phyloP scores from a whole-genome alignment of 805 yeast species.

The Pichia manshurica region DNA sequence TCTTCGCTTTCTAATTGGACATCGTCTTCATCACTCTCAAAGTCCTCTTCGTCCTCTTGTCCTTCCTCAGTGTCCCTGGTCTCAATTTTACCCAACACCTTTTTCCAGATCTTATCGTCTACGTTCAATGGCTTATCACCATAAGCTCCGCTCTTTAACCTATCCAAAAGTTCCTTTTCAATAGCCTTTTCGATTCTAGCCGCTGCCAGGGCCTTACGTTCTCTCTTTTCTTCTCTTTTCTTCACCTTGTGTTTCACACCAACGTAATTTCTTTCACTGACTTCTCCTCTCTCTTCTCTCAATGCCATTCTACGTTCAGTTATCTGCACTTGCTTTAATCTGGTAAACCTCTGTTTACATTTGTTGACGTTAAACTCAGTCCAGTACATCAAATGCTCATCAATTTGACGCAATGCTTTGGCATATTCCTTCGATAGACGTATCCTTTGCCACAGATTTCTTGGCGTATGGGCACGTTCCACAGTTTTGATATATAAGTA shows the following conservation, averaged over 20 bases:
- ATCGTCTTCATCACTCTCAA: slow-evolving; percentile 65
- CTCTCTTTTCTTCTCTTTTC: slow-evolving; percentile 90
- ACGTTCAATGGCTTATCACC: slow-evolving; percentile 97
- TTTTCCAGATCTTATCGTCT: slow-evolving; percentile 93
- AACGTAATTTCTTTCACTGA: slow-evolving; percentile 76
- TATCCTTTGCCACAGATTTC: slow-evolving; percentile 91
- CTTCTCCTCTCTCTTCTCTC: slow-evolving; percentile 53
- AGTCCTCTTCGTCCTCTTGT: slow-evolving; percentile 81
- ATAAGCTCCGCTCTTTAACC: slow-evolving; percentile 95
- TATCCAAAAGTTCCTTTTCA: slow-evolving; percentile 88
- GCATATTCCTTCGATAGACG: slow-evolving; percentile 83
- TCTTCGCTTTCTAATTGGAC: slow-evolving; percentile 52
- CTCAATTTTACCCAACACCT: slow-evolving; percentile 71
- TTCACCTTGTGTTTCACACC: slow-evolving; percentile 91
- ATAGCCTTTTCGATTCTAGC: slow-evolving; percentile 96
- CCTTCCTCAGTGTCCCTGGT: slow-evolving; percentile 46
- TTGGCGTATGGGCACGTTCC: slow-evolving; percentile 95
- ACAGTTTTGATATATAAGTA: slow-evolving; percentile 94
- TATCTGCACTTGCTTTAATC: slow-evolving; percentile 91
- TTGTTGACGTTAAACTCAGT: slow-evolving; percentile 84
- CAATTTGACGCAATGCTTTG: slow-evolving; percentile 83
- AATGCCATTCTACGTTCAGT: slow-evolving; percentile 91
- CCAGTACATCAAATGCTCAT: slow-evolving; percentile 86
- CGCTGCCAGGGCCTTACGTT: slow-evolving; percentile 93
- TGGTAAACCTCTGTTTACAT: slow-evolving; percentile 92